These are phyloP conservation scores for Penicillium paradoxum DNA, from an alignment of 495 filamentous ascomycete genomes.

Conservation along the genomic window DNA sequence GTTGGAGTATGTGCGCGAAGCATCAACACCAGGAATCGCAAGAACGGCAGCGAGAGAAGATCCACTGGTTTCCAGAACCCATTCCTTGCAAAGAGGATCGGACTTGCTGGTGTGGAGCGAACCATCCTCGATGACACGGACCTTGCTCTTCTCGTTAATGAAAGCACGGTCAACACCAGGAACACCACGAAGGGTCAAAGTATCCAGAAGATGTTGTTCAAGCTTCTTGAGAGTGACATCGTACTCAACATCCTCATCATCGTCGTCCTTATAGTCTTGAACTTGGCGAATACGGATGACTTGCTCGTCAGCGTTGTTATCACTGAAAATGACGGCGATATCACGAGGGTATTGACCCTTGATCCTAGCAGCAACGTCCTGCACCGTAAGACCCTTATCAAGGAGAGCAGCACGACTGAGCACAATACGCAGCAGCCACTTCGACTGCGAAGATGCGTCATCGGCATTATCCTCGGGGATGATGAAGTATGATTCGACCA, in stretches of 20 bases:
- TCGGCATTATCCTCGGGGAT: slow-evolving; percentile 78
- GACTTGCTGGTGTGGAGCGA: slow-evolving; percentile 63
- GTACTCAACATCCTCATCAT: slow-evolving; percentile 78
- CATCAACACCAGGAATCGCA: slow-evolving; percentile 81
- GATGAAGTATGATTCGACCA: slow-evolving; percentile 96
- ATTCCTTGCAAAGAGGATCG: slow-evolving; percentile 73
- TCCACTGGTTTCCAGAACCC: slow-evolving; percentile 91
- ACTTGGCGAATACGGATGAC: slow-evolving; percentile 90
- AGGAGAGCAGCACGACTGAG: slow-evolving; percentile 89
- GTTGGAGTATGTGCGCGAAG: slow-evolving; percentile 88
- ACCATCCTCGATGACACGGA: slow-evolving; percentile 60
- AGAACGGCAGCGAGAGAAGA: slow-evolving; percentile 79
- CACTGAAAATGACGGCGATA: slow-evolving; percentile 90
- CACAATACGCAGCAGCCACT: slow-evolving; percentile 93
- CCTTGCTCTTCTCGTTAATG: slow-evolving; percentile 71
- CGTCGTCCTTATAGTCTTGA: slow-evolving; percentile 62
- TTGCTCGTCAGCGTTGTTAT: slow-evolving; percentile 95
- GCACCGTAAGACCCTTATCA: slow-evolving; percentile 86
- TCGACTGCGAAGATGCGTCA: slow-evolving; percentile 71
- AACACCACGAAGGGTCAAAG: slow-evolving; percentile 84
- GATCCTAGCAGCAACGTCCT: slow-evolving; percentile 86
- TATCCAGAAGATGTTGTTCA: slow-evolving; percentile 85
- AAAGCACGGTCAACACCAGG: slow-evolving; percentile 84
- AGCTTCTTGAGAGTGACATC: slow-evolving; percentile 87
- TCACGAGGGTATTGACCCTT: slow-evolving; percentile 77